Percentiles rank a stretch among this genome's conserved stretches.
These are phyloP conservation scores for Lachnellula hyalina DNA, from an alignment of 2,329 filamentous ascomycete species.

Conservation along the genomic window DNA sequence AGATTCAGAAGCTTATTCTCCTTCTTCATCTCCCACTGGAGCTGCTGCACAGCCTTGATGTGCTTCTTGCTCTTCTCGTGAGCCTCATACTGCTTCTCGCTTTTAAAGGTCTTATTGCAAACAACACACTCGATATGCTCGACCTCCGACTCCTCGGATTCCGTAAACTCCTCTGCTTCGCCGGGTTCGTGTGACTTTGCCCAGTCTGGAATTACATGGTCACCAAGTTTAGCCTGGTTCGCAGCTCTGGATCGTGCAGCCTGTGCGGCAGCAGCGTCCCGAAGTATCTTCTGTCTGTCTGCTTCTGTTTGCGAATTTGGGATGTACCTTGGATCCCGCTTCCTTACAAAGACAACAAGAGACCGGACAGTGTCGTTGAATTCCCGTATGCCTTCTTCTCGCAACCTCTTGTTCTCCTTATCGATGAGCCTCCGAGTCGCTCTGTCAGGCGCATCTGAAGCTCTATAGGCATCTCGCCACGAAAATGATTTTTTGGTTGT, in stretches of 20 bases:
- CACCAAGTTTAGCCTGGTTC: slow-evolving; percentile 68
- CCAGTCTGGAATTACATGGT: slow-evolving; percentile 69
- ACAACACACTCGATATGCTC: slow-evolving; percentile 68
- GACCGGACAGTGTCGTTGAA: slow-evolving; percentile 91
- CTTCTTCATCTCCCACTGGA: slow-evolving; percentile 76
- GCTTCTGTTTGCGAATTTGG: slow-evolving; percentile 71
- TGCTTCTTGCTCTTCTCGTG: slow-evolving; percentile 98
- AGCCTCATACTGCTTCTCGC: slow-evolving; percentile 82
- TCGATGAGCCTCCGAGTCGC: slow-evolving; percentile 81
- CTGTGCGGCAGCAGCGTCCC: slow-evolving; percentile 76
- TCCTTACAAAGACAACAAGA: slow-evolving; percentile 81
- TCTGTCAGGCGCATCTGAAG: slow-evolving; percentile 83
- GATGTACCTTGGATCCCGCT: slow-evolving; percentile 81
- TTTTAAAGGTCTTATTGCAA: slow-evolving; percentile 80
- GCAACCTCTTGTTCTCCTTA: slow-evolving; percentile 82
- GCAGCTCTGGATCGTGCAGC: slow-evolving; percentile 77
- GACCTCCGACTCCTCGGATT: slow-evolving; percentile 46
- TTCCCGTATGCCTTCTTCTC: slow-evolving; percentile 77
- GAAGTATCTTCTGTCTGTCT: slow-evolving; percentile 72
- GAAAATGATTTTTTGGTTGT: slow-evolving; percentile 78
- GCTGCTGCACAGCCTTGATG: slow-evolving; percentile 72
- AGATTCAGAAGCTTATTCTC: slow-evolving; percentile 63
- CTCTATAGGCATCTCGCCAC: slow-evolving; percentile 82
- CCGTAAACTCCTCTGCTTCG: slow-evolving; percentile 49
- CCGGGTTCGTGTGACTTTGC: slow-evolving; percentile 53